A percentile compares a stretch with the other conserved stretches of the same genome.
Evolutionary conservation across 2,329 filamentous ascomycete genomes (phyloP).

Genomic region (Hypoxylon sp.): DNA sequence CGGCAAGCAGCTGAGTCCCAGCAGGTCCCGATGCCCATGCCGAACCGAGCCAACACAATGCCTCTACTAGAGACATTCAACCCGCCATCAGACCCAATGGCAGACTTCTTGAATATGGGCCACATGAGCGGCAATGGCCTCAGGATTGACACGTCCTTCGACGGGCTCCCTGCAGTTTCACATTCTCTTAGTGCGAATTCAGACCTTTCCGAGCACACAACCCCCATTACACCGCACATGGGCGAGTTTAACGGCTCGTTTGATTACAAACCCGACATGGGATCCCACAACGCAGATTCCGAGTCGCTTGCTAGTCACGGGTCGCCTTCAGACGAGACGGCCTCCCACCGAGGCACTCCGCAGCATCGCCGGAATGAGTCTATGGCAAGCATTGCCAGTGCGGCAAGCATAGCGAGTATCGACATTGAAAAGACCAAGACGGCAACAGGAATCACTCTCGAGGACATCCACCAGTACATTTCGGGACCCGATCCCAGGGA

Average conservation of each 20-base stretch:
- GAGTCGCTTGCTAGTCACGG: conserved; percentile 41
- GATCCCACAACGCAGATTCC: conserved; percentile 45
- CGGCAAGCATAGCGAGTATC: conserved; percentile 72
- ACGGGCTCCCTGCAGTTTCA: conserved; percentile 54
- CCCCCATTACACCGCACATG: conserved; percentile 67
- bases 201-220: conserved; percentile 66
- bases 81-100: conserved; percentile 68
- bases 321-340: conserved; percentile 47
- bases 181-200: conserved; percentile 61
- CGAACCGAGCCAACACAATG: conserved; percentile 67
- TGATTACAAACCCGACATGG: conserved; percentile 61
- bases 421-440: conserved; percentile 76
- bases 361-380: conserved; percentile 73
- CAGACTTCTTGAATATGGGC: conserved; percentile 69
- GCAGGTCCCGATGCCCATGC: conserved; percentile 66
- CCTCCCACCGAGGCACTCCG: conserved; percentile 54
- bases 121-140: conserved; percentile 57
- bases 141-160: conserved; percentile 60
- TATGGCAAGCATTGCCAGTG: conserved; percentile 70
- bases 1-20: conserved; percentile 68
- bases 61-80: conserved; percentile 58
- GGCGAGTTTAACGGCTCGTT: conserved; percentile 61
- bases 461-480: conserved; percentile 85
- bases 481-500: conserved; percentile 79
- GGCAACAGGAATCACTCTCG: conserved; percentile 87